phyloP scores from a whole-genome alignment of 805 yeast genomes.

The Kuraishia capsulata region DNA sequence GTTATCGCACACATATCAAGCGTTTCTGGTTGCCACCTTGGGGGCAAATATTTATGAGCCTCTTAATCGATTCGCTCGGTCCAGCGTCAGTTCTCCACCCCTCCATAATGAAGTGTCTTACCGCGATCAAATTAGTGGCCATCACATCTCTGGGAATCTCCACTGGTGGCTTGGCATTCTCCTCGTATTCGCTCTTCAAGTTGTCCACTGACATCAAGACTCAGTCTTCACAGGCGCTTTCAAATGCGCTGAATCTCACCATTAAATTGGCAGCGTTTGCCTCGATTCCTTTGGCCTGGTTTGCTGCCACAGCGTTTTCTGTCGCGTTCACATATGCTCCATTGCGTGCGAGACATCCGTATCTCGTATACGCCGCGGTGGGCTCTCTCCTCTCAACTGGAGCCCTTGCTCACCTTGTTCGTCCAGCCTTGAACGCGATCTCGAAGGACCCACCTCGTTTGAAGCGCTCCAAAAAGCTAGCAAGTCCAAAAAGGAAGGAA shows the following conservation, averaged over 20 bases:
- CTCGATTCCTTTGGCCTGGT: conserved; percentile 29
- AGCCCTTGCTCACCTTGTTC: conserved; percentile 17
- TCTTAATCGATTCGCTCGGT: too few relatives aligned
- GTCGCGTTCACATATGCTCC: conserved; percentile 53
- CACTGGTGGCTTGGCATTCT: conserved; percentile 39
- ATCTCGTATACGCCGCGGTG: conserved; percentile 54
- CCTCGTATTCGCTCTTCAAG: conserved; percentile 4
- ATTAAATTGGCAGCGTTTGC: neutral
- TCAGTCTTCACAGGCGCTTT: neutral
- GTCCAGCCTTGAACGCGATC: conserved; percentile 14
- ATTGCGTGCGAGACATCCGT: conserved; percentile 55
- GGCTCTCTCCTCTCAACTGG: conserved; percentile 34
- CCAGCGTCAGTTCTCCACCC: too few relatives aligned
- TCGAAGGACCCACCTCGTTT: neutral
- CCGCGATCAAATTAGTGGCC: conserved; percentile 54
- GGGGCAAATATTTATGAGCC: too few relatives aligned
- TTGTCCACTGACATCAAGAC: conserved; percentile 1
- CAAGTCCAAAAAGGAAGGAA: conserved; percentile 7
- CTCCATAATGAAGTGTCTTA: conserved; percentile 43
- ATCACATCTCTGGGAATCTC: conserved; percentile 61
- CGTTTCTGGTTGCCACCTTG: too few relatives aligned
- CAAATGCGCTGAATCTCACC: neutral
- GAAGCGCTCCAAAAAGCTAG: neutral
- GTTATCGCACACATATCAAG: too few relatives aligned
- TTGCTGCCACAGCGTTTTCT: conserved; percentile 42